These are phyloP conservation scores for Fusarium cicatricum DNA, from an alignment of 2,329 filamentous ascomycete species.

Conservation along the genomic window DNA sequence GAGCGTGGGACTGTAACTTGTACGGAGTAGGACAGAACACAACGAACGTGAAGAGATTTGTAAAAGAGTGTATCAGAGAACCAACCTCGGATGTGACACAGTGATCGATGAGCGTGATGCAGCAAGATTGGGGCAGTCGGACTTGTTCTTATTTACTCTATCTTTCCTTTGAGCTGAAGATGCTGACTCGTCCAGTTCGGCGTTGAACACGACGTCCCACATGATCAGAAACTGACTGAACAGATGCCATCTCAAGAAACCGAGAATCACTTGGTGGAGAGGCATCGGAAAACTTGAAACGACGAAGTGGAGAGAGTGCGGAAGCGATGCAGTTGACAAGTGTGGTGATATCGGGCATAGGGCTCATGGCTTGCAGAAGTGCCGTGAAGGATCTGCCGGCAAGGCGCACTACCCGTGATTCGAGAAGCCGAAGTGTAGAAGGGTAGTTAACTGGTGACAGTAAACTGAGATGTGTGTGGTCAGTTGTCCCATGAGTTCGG, in stretches of 20 bases:
- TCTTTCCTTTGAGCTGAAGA: background rate
- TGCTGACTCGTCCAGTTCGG: background rate
- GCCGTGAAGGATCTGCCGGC: background rate
- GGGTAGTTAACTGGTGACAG: background rate
- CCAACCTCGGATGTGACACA: conserved; percentile 27
- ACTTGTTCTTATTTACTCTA: conserved; percentile 8
- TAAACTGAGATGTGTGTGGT: conserved; percentile 5
- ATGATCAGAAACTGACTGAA: background rate
- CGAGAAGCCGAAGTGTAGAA: background rate
- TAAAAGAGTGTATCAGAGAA: conserved; percentile 21
- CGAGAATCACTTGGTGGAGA: background rate
- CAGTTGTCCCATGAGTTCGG: background rate
- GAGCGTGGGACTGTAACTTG: conserved; percentile 17
- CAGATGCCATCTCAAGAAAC: background rate
- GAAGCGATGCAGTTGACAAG: background rate
- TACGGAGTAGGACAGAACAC: conserved; percentile 29
- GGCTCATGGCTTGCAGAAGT: conserved; percentile 2
- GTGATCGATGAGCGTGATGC: conserved; percentile 11
- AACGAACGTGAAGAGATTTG: conserved; percentile 25
- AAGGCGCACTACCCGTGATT: background rate
- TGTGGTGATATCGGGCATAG: conserved; percentile 2
- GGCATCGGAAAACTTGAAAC: conserved; percentile 15
- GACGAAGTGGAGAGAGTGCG: background rate
- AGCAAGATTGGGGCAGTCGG: background rate
- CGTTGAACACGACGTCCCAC: background rate